These are phyloP conservation scores for Alternaria conjuncta DNA, from an alignment of 2,329 filamentous ascomycete species.

Conservation along the genomic window DNA sequence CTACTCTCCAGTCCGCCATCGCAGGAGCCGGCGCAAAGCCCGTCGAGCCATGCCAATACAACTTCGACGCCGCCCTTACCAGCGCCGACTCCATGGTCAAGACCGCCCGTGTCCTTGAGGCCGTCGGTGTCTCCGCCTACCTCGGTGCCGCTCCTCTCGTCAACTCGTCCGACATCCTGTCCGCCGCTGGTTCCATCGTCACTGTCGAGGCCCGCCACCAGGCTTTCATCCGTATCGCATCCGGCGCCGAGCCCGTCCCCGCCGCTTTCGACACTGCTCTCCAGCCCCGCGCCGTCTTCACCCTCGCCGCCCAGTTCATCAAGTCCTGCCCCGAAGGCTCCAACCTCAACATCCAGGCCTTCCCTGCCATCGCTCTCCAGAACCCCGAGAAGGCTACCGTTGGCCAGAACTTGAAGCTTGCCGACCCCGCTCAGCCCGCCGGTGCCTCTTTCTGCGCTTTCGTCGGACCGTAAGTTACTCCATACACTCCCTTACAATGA, in stretches of 20 bases:
- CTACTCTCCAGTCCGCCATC: constrained; percentile 65
- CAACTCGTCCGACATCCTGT: constrained; percentile 64
- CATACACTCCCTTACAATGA: constrained; percentile 16
- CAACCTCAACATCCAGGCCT: constrained; percentile 67
- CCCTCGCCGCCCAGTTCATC: constrained; percentile 76
- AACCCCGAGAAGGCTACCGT: constrained; percentile 55
- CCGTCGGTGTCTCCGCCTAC: constrained; percentile 74
- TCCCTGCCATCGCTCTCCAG: constrained; percentile 64
- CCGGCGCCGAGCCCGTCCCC: constrained; percentile 66
- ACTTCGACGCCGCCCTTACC: constrained; percentile 67
- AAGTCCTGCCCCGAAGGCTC: constrained; percentile 68
- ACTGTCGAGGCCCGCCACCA: constrained; percentile 77
- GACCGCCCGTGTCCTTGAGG: constrained; percentile 73
- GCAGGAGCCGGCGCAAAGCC: constrained; percentile 68
- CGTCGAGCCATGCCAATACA: constrained; percentile 73
- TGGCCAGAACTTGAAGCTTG: constrained; percentile 49
- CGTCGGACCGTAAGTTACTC: constrained; percentile 62
- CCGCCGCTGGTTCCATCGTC: constrained; percentile 72
- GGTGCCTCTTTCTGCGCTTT: constrained; percentile 69
- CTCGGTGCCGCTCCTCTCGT: constrained; percentile 74
- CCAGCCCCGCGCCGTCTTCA: constrained; percentile 72
- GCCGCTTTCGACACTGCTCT: constrained; percentile 75
- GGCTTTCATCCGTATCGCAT: constrained; percentile 70
- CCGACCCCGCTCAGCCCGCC: constrained; percentile 43
- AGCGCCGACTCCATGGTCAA: constrained; percentile 71